phyloP scores from a whole-genome alignment of 306 rosid genomes.

The Inga leiocalycina region DNA sequence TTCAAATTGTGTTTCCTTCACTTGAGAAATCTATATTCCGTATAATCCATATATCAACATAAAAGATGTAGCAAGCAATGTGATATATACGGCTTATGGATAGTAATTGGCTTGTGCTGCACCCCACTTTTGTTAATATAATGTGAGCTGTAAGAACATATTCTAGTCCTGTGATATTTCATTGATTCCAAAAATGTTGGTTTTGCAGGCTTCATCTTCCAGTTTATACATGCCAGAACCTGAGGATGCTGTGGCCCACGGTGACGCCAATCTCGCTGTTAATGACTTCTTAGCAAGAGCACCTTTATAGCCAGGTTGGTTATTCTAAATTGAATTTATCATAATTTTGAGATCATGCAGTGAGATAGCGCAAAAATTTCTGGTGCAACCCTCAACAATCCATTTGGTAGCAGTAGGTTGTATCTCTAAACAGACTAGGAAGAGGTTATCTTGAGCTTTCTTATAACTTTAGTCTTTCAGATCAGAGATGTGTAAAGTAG shows the following conservation, averaged over 20 bases:
- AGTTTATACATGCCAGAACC: constrained; percentile 86
- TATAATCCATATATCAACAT: neutral
- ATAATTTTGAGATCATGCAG: constrained; percentile 37
- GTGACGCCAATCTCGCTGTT: constrained; percentile 90
- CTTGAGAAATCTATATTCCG: neutral
- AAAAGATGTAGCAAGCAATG: neutral
- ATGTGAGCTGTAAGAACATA: neutral
- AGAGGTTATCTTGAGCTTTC: constrained; percentile 30
- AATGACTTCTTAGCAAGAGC: constrained; percentile 86
- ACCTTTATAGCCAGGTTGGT: constrained; percentile 44
- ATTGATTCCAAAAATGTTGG: constrained; percentile 16
- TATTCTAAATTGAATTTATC: constrained; percentile 20
- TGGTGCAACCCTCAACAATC: constrained; percentile 36
- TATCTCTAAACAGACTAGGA: constrained; percentile 12
- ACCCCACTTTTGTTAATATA: neutral
- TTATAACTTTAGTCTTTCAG: constrained; percentile 29
- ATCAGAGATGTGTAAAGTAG: constrained; percentile 16
- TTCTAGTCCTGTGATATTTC: constrained; percentile 9
- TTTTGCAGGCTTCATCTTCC: constrained; percentile 74
- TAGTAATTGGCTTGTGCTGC: neutral
- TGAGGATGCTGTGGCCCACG: constrained; percentile 92
- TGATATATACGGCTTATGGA: neutral
- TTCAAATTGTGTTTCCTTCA: constrained; percentile 1
- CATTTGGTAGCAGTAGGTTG: constrained; percentile 14
- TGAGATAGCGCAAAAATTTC: constrained; percentile 31